Conservation (phyloP, 1,139 yeast species). For the Meyerozyma guilliermondii region DNA sequence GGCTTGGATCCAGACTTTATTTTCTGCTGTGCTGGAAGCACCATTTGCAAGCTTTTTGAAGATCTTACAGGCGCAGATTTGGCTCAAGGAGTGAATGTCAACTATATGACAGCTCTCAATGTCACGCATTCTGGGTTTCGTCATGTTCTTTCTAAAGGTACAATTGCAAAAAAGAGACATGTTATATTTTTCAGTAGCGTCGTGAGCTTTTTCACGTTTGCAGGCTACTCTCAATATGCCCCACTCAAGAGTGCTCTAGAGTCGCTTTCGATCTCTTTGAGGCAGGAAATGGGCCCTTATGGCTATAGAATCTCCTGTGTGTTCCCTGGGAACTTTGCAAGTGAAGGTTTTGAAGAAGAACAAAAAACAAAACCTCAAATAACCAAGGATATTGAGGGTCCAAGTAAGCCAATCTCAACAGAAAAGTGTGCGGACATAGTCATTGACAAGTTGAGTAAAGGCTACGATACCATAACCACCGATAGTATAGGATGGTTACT, state of each 20-base stretch:
- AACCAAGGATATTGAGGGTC: conserved; percentile 79
- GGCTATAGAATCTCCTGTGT: conserved; percentile 58
- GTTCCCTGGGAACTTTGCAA: conserved; percentile 83
- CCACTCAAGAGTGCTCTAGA: conserved; percentile 84
- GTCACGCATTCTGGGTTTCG: conserved; percentile 60
- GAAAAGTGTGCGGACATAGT: conserved; percentile 63
- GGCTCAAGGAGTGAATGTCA: conserved; percentile 55
- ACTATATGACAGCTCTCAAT: conserved; percentile 71
- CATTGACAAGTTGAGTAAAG: conserved; percentile 51
- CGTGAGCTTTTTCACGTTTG: conserved; percentile 78
- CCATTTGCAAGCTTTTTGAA: conserved; percentile 71
- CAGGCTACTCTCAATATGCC: conserved; percentile 88
- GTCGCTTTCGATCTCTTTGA: conserved; percentile 65
- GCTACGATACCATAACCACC: conserved; percentile 73
- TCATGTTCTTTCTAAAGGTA: conserved; percentile 17
- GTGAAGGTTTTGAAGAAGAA: conserved; percentile 85
- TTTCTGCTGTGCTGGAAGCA: conserved; percentile 84
- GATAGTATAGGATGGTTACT: conserved; percentile 85
- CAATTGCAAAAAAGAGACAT: conserved; percentile 37
- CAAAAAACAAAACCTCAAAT: conserved; percentile 82
- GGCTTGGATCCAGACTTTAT: conserved; percentile 61
- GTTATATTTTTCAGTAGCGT: conserved; percentile 77
- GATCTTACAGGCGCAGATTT: conserved; percentile 62
- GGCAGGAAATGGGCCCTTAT: conserved; percentile 76
- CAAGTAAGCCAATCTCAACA: conserved; percentile 66